Base-by-base conservation (phyloP, 306 rosid species). In the Lablab purpureus region DNA sequence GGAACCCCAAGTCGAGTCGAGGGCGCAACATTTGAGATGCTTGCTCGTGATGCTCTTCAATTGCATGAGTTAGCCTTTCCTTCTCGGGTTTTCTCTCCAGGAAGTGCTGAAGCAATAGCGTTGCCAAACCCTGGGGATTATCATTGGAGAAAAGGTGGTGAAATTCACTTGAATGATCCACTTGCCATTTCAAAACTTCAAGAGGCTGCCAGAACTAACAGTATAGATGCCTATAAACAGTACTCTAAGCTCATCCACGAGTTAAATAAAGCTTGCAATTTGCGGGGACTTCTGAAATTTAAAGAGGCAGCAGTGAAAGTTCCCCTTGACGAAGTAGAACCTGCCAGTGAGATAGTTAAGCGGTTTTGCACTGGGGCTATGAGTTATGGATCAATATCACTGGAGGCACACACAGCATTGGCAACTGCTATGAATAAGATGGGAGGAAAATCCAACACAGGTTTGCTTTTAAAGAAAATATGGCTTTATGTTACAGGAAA, bases 361-460 rank as follows among this genome's bases (percentile, higher is more conserved):
- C 68, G 68, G 45, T 62, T 62, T 62, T 62, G 68, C 23, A 62
- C 68, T 30, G 68, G 68, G 11, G 68, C 68, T 11, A 62, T 62
- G 68, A 62, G 68, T 62, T 62, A 62, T 62, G 68, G 68, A 21
- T 62, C 68, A 30, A 62, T 62, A 62, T 62, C 68, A 62, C 4
- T 62, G 45, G 68, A 62, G 45, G 68, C 68, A 32, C 68, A 62
- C 45, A 32, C 68, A 15, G 23, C 68, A 62, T 32, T 62, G 68
- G 68, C 68, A 62, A 62, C 43, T 17, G 68, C 68, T 32, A 62
- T 62, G 68, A 62, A 62, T 62, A 62, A 62, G 23, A 30, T 62
- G n/a, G 68, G 45, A 62, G 68, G 68, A 41, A 62, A 62, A 62
- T 62, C 68, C 45, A 62, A 62, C 68, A 62, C 68, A 62, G 68